Base-by-base conservation (phyloP, 768 basidiomycete species). In the Auriscalpium orientale region DNA sequence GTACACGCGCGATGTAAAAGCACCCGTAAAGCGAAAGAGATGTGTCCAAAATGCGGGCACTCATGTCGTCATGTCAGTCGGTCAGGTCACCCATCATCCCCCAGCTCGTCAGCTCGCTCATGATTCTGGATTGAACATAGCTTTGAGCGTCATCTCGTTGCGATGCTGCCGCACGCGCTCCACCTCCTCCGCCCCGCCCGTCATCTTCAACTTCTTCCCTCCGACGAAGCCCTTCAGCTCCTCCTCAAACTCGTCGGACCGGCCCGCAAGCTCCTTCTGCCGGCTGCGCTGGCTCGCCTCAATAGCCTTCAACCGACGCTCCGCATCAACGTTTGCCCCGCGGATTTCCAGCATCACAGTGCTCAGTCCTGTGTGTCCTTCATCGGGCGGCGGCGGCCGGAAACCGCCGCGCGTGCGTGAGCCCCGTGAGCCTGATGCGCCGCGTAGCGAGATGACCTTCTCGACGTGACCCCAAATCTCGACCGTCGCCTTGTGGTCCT, bases 271-370 rank as follows among this genome's bases (percentile, higher is more conserved):
- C 68, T 94, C 89, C 71, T 81, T 83, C 72, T 91, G 80, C 53
- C 95, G 72, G 58, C 75, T 81, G 74, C 82, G 85, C 75, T 93
- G 86, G 64, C 80, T 95, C 60, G 86, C 87, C 65, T 87, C 94
- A 57, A 99, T 98, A 8, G 95, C 95, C 68, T 91, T 90, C 73
- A 98, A 74, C 51, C 95, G 82, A 65, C 79, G 79, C 61, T 89
- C 84, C 8, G 91, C 89, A 64, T 98, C 93, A 4, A 88, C 78
- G 4, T 85, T 73, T 13, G 92, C 85, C 28, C 88, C 85, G 22
- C 87, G 80, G 54, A 98, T 94, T 73, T 98, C 93, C 65, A 92
- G 76, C 83, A 99, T 84, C 4, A 98, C 92, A 1, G 83, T 87
- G 64, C 74, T 83, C 57, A 91, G 62, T 11, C 85, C 87, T 13